Percentiles rank a stretch among this genome's conserved stretches.
phyloP scores from a whole-genome alignment of 441 rosid genomes.

The Breynia disticha region DNA sequence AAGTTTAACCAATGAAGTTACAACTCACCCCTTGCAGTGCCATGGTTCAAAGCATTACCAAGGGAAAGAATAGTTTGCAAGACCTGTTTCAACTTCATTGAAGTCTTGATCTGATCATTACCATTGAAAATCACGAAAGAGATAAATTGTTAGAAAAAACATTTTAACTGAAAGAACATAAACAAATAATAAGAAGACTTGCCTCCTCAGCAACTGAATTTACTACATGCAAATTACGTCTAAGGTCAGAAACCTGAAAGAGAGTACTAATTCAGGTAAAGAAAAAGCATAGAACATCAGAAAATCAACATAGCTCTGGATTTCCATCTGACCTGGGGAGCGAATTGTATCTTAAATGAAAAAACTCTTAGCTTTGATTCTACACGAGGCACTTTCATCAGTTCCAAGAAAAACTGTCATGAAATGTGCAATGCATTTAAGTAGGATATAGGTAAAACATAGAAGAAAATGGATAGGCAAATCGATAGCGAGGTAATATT shows the following conservation, averaged over 20 bases:
- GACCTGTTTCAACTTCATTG: constrained; percentile 68
- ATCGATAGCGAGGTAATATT: too few species aligned
- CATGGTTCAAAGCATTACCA: constrained; percentile 92
- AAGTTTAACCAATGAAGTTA: constrained; percentile 6
- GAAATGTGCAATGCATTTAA: constrained; percentile 16
- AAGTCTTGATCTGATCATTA: constrained; percentile 56
- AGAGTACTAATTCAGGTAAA: constrained; percentile 12
- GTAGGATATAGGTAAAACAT: constrained; percentile 9
- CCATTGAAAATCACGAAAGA: constrained; percentile 15
- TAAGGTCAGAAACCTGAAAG: constrained; percentile 80
- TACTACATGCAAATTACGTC: constrained; percentile 49
- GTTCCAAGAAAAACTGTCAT: constrained; percentile 78
- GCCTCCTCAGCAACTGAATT: constrained; percentile 85
- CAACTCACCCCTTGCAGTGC: constrained; percentile 91
- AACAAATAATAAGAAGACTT: constrained; percentile 26
- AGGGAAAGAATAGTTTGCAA: constrained; percentile 89
- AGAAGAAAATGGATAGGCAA: background rate
- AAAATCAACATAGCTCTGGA: constrained; percentile 12
- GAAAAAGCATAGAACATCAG: constrained; percentile 14
- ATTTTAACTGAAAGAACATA: constrained; percentile 12
- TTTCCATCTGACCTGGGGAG: constrained; percentile 56
- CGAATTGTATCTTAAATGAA: constrained; percentile 77
- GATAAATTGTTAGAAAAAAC: constrained; percentile 14
- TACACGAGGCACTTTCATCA: constrained; percentile 87
- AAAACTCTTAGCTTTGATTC: constrained; percentile 91